Evolutionary conservation across 139 green algal species (phyloP), one percentile per base, ranked within the genome.

Genomic region (Astrephomene gubernaculifera): DNA sequence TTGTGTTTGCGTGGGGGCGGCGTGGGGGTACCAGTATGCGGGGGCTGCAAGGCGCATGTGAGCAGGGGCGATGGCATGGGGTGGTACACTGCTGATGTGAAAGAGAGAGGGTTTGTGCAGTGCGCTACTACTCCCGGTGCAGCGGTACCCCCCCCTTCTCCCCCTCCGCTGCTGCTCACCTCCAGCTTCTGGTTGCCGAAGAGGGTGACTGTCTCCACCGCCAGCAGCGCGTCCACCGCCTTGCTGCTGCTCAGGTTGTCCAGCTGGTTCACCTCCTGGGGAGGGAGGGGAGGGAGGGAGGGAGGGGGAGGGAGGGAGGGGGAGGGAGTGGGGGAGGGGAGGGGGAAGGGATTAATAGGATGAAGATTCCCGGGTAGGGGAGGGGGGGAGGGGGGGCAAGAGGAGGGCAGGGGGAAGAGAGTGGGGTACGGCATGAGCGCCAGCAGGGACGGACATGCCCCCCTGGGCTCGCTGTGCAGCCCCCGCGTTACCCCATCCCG

Each of bases 201-300:
- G 61, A 99, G 94, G 74, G 94, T 93, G 43, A 99, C 96, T 0
- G 97, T 98, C 90, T 99, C 87, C 78, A 95, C 96, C 87, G 98
- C 98, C 24, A 99, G 91, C 68, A 99, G 93, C 5, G 96, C 95
- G 78, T 99, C 97, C 61, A 99, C 94, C 1, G 96, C 81, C 86
- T 96, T 96, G 75, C 90, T 94, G 57, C 91, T 98, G 64, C 94
- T 96, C 25, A 94, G 72, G 52, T 98, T 97, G 92, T 99, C 97
- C 71, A 98, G 90, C 29, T 91, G 64, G 71, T 98, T 98, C 4
- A 98, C 95, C 43, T 89, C 63, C 87, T 92, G 69, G 9, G 43
- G 36, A 53, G 35, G 49, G 36, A 41, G 38, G 2, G 6, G 29
- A 2, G 19, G 2, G 44, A 24, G 54, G 41, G 10, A 21, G 22